Evolutionary conservation across 2,329 filamentous ascomycete genomes (phyloP), one percentile per base, ranked within the genome.

Genomic region (Penicillium brasilianum): DNA sequence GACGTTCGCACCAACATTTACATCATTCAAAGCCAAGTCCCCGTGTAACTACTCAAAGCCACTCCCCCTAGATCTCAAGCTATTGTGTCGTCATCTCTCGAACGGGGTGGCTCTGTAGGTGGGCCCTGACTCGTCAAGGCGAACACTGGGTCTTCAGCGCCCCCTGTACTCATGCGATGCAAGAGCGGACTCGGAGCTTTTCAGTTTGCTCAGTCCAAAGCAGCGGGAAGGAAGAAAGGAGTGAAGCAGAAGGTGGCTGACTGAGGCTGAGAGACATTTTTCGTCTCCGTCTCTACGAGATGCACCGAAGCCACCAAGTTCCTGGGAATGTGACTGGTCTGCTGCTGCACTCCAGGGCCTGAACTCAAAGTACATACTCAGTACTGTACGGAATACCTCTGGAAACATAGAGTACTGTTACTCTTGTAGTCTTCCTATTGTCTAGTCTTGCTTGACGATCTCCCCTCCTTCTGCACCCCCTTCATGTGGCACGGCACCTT

Each of bases 321-420:
- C 8, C 22, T 39, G 32, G 28, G 34, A 55, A 66, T 68, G 61
- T 67, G 67, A 69, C 59, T 63, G 50, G 58, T 69, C 65, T 37
- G 43, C 46, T 10, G 46, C n/a, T 13, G 13, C 10, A 1, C 7
- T 52, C 34, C 34, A 25, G 32, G 49, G 50, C 30, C 36, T 34
- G 32, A 39, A 39, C 20, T 8, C 22, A 20, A n/a, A 3, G 25
- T 28, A 28, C 6, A 28, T 28, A 28, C 25, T 28, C 25, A 3
- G 25, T 28, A 28, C 25, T 28, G 25, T 28, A 28, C 25, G 25
- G 25, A 28, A 28, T 28, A 28, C 25, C 25, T 28, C 25, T 28
- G 25, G 25, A 28, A 28, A 28, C 6, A 28, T 28, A 6, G 25
- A 28, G 6, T 28, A 28, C 25, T 28, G 25, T 28, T 6, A 28